Evolutionary conservation across 352 stramenopile genomes (phyloP), one percentile per base, ranked within the genome.

Genomic region (Paralagenidium karlingii): DNA sequence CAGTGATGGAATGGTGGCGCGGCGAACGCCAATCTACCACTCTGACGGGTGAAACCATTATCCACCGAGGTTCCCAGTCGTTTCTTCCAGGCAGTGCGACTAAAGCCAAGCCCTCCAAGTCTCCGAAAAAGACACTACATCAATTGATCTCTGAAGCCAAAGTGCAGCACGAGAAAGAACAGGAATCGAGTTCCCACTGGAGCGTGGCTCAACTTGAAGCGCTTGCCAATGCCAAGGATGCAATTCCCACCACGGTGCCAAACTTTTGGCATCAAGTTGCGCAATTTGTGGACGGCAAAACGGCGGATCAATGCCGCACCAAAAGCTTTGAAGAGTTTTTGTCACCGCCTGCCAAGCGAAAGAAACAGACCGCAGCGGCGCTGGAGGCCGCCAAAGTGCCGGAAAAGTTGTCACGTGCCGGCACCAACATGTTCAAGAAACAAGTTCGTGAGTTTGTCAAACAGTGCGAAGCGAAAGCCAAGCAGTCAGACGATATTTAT

Each of bases 371-470:
- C 13, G 69, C 59, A 25, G 49, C 48, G 49, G 12, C 29, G 42
- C 29, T 28, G 26, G 30, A 31, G 6, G 24, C 37, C 11, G 24
- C 18, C 22, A 27, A 30, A 7, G 49, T 74, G 20, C 54, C 63
- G 11, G 41, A 45, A 11, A 84, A 87, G 38, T 65, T 87, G 24
- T 56, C 68, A 13, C 69, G 74, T 6, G 65, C 71, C 16, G 74
- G 74, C 10, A 81, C 70, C 15, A 87, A 85, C 28, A 58, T 71
- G 36, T 87, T 84, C 43, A 87, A 87, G 49, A 84, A 87, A 34
- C 74, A 87, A 70, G 74, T 87, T 33, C 74, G 74, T 24, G 49
- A 82, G 36, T 87, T 87, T 40, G 66, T 87, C 2, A 51, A 77
- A 43, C 49, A 68, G 47, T n/a, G n/a, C n/a, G n/a, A n/a, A n/a